These are phyloP conservation scores for Alternaria arbusti DNA, from an alignment of 2,329 filamentous ascomycete genomes.

Conservation along the genomic window DNA sequence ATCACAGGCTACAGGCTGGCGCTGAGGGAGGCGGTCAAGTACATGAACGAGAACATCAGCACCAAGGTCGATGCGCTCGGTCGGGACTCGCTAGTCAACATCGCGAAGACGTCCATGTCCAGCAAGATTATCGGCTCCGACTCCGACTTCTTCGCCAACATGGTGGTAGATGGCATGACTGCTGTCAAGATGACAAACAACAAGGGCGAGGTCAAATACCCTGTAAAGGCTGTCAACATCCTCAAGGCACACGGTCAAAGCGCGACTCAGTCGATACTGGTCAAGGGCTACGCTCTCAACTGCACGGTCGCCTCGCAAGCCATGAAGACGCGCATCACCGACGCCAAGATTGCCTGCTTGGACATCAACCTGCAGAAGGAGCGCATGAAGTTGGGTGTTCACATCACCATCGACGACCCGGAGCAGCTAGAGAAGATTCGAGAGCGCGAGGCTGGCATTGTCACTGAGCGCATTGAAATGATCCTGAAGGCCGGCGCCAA, in stretches of 20 bases:
- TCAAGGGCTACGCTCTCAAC: slow-evolving; percentile 97
- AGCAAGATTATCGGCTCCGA: slow-evolving; percentile 98
- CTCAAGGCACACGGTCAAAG: slow-evolving; percentile 98
- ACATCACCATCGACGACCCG: slow-evolving; percentile 97
- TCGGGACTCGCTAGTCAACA: slow-evolving; percentile 87
- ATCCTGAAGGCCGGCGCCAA: slow-evolving; percentile 97
- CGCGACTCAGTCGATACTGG: slow-evolving; percentile 81
- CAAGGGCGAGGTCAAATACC: slow-evolving; percentile 91
- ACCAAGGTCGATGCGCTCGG: slow-evolving; percentile 92
- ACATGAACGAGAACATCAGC: slow-evolving; percentile 98
- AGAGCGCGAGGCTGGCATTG: slow-evolving; percentile 88
- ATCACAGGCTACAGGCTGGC: slow-evolving; percentile 98
- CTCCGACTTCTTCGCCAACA: slow-evolving; percentile 95
- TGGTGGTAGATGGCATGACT: slow-evolving; percentile 96
- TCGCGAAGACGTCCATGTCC: slow-evolving; percentile 99
- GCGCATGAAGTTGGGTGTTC: slow-evolving; percentile 97
- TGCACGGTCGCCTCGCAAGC: slow-evolving; percentile 98
- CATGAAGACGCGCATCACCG: slow-evolving; percentile 89
- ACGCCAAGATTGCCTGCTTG: slow-evolving; percentile 95
- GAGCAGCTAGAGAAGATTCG: slow-evolving; percentile 97
- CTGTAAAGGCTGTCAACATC: slow-evolving; percentile 98
- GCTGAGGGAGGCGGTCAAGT: slow-evolving; percentile 94
- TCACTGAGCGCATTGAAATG: slow-evolving; percentile 93
- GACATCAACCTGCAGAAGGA: slow-evolving; percentile 99
- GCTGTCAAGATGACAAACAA: slow-evolving; percentile 94